Evolutionary conservation across 169 alveolate genomes (phyloP), one percentile per base, ranked within the genome.

Genomic region (Plasmodium inui): DNA sequence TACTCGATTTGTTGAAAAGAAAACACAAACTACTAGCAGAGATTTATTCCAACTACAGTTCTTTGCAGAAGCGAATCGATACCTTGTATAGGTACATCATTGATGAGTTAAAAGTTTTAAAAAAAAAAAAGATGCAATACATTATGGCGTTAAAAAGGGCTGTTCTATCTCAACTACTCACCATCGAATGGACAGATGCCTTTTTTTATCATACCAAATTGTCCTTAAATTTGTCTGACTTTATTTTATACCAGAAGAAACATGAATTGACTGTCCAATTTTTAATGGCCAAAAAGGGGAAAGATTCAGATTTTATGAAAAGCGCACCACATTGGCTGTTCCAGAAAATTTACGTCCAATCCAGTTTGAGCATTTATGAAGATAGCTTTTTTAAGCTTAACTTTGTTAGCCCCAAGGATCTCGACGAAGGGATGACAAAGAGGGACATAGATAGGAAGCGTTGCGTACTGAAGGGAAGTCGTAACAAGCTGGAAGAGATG

Each of bases 101-200:
- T 17, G 92, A 96, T 41, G 98, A 97, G 93, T 95, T 97, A 73
- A 92, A 84, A 46, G 81, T 78, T 32, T 84, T 97, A 92, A 96
- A 96, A 82, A 92, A 94, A 67, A 92, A 96, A 82, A 96, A 98
- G 74, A 78, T 96, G 61, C 90, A 95, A 44, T 97, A 95, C 85
- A 80, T 98, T 34, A 96, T 95, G 95, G 97, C 98, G 19, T 90
- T 97, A 46, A 95, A 96, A 92, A 94, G 99, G 30, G 97, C 97
- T 28, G 96, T 97, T 12, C 93, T 96, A 57, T 97, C 97, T 53
- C 98, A 97, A 91, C 37, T 97, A 70, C 86, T 96, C 26, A 88
- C 96, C 76, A 96, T 97, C 37, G 98, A 97, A 61, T 97, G 99
- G 99, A 95, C 96, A 95, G 98, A 97, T 94, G 98, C 95, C 41